These are phyloP conservation scores for Xylariaceae sp. DNA, from an alignment of 2,329 filamentous ascomycete genomes.

Conservation along the genomic window DNA sequence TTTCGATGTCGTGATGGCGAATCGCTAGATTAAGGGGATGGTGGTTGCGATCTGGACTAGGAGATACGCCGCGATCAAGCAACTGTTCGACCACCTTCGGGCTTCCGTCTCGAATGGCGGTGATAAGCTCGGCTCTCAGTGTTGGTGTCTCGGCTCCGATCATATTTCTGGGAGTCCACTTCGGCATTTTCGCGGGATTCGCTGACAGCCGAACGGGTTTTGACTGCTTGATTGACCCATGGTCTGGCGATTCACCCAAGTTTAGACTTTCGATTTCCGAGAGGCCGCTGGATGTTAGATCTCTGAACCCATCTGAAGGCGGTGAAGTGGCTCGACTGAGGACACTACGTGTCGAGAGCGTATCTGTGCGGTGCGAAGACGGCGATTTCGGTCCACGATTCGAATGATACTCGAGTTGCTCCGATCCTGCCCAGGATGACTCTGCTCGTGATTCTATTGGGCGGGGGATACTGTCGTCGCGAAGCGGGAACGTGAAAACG, in stretches of 20 bases:
- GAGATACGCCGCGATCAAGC: constrained; percentile 53
- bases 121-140: constrained; percentile 45
- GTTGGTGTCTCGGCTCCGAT: constrained; percentile 40
- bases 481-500: constrained; percentile 4
- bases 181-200: constrained; percentile 48
- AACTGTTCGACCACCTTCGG: constrained; percentile 55
- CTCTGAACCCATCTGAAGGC: constrained; percentile 5
- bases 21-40: constrained; percentile 53
- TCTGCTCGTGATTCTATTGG: constrained; percentile 10
- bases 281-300: constrained; percentile 17
- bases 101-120: constrained; percentile 54
- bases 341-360: constrained; percentile 12
- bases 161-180: constrained; percentile 46
- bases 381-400: background rate
- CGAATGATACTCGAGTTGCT: constrained; percentile 1
- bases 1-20: constrained; percentile 47
- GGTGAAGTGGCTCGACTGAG: constrained; percentile 10
- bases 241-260: constrained; percentile 31
- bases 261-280: constrained; percentile 24
- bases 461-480: constrained; percentile 11
- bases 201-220: constrained; percentile 48
- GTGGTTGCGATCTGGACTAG: constrained; percentile 43
- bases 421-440: constrained; percentile 9
- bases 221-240: constrained; percentile 25
- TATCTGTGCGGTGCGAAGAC: constrained; percentile 13